These are phyloP conservation scores for Cladosporium oxysporum DNA, from an alignment of 2,329 filamentous ascomycete species.

Conservation along the genomic window DNA sequence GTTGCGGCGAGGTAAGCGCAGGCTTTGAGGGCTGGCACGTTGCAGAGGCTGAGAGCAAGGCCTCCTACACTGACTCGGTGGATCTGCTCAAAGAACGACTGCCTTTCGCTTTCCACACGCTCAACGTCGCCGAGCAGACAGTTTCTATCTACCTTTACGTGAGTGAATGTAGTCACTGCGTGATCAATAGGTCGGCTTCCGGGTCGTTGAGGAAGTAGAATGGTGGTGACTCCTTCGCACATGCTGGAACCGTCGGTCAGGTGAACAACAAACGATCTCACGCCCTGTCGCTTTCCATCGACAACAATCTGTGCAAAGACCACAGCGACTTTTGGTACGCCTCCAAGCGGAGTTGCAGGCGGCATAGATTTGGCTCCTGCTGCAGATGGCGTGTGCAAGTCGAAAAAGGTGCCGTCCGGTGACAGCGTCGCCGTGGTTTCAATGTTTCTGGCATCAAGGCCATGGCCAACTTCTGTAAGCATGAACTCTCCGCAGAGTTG, in stretches of 20 bases:
- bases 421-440: constrained; percentile 6
- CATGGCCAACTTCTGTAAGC: constrained; percentile 19
- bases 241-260: background rate
- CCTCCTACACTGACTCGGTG: background rate
- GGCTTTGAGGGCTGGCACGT: background rate
- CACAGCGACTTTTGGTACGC: background rate
- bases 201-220: background rate
- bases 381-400: background rate
- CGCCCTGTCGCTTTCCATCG: background rate
- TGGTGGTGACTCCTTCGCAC: background rate
- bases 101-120: too few species aligned
- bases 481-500: constrained; percentile 14
- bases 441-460: constrained; percentile 15
- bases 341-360: background rate
- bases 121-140: background rate
- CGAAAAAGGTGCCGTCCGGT: background rate
- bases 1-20: background rate
- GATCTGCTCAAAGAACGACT: background rate
- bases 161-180: background rate
- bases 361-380: background rate
- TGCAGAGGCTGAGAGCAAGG: background rate
- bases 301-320: background rate
- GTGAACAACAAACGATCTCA: background rate
- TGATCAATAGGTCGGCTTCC: background rate
- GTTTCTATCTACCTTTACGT: background rate